Conservation (phyloP, 306 rosid genomes). For the Cucurbita argyrosperma region DNA sequence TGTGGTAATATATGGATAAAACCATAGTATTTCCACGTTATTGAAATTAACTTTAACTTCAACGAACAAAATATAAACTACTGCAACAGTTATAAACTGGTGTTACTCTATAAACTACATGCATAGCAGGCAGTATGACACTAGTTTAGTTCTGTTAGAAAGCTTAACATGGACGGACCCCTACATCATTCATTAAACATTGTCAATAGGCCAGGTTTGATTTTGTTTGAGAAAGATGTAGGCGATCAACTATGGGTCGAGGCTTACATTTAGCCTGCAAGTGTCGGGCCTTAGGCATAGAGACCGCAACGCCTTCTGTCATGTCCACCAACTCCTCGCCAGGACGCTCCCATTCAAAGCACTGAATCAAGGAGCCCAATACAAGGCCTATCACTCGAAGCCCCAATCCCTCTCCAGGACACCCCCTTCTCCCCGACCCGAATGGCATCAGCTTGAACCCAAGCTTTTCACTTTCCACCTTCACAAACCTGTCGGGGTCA, state of each 20-base stretch:
- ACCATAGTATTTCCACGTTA: too few relatives aligned
- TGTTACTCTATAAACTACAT: too few relatives aligned
- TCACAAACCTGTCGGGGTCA: slow-evolving; percentile 19
- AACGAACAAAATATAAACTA: too few relatives aligned
- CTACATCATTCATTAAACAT: too few relatives aligned
- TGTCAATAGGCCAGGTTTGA: not conserved
- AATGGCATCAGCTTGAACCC: slow-evolving; percentile 16
- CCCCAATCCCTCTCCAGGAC: slow-evolving; percentile 12
- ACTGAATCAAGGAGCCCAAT: slow-evolving; percentile 6
- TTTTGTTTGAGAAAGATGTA: not conserved
- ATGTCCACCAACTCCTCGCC: slow-evolving; percentile 6
- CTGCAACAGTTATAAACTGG: too few relatives aligned
- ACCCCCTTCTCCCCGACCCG: slow-evolving; percentile 12
- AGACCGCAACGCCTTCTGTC: not conserved
- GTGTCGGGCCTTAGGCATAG: not conserved
- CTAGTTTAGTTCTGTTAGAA: too few relatives aligned
- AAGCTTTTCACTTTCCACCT: not conserved
- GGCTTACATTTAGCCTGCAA: not conserved
- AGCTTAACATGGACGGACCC: too few relatives aligned
- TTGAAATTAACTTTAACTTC: too few relatives aligned
- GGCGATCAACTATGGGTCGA: not conserved
- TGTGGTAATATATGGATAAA: too few relatives aligned
- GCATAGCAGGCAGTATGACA: too few relatives aligned
- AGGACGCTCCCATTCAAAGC: slow-evolving; percentile 9
- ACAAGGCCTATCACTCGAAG: not conserved